Base-by-base conservation (phyloP, 192 early-diverging fungal genomes). In the Thoreauomyces humboldtii region DNA sequence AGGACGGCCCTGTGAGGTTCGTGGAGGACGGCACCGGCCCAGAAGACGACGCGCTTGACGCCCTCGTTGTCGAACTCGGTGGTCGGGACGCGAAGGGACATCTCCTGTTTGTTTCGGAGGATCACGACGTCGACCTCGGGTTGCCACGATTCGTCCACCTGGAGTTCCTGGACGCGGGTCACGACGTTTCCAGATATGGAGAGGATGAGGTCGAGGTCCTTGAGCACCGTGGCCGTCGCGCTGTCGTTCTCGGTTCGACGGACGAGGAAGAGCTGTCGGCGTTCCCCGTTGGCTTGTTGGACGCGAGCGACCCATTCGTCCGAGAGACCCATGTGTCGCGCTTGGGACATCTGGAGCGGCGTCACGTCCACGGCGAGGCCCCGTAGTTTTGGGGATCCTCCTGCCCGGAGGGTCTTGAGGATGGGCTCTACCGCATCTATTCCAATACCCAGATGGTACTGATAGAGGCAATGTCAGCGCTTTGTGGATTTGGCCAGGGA, bases 61-160 rank as follows among this genome's bases (percentile, higher is more conserved):
- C 63, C 67, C 34, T 70, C 63, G 24, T 59, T 69, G 33, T 70
- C 55, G 41, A 79, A 62, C 25, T 32, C 45, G 5, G 79, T 80
- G 0, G 89, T 90, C 17, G 86, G 84, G 0, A 95, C 87, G 2
- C 56, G 60, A 22, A 97, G 44, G 0, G 68, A 67, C 29, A 89
- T 27, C 55, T 89, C 91, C 46, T 82, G 45, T 67, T 88, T 89
- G 42, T 90, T 80, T 35, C 94, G 85, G 48, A 97, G 62, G 19
- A 92, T 68, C 14, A 51, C 42, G 34, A 78, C 48, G 7, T 73
- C 60, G 7, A 81, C 75, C 17, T 44, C 29, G 7, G 58, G 38
- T 7, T 38, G 67, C 75, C 65, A 73, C 43, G 45, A 46, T 37
- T 52, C 55, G 17, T 63, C 27, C 31, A 76, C 44, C 9, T 80